A percentile compares a stretch with the other conserved stretches of the same genome.
phyloP scores from a whole-genome alignment of 129 eudicot genomes.

The Arctium minus region DNA sequence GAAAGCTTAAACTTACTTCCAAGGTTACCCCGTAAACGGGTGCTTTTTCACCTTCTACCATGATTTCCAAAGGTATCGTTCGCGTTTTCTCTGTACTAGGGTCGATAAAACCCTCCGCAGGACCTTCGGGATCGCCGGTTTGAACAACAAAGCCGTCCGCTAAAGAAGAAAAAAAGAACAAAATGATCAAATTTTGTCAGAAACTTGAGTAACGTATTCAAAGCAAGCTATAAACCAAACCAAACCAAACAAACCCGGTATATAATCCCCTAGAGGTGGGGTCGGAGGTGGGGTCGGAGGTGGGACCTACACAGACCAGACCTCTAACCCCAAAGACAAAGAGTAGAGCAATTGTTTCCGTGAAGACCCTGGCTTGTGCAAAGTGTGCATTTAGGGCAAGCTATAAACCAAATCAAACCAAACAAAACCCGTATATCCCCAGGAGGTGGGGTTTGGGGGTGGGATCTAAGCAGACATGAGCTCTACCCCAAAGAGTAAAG shows the following conservation, averaged over 20 bases:
- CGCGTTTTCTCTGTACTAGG: slow-evolving; percentile 96
- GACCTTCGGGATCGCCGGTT: slow-evolving; percentile 98
- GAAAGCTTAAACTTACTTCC: slow-evolving; percentile 57
- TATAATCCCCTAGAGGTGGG: background rate
- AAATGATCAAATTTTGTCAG: slow-evolving; percentile 2
- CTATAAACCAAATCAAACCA: too few relatives aligned
- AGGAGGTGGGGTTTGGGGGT: too few relatives aligned
- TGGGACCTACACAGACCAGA: too few relatives aligned
- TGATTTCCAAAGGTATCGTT: slow-evolving; percentile 83
- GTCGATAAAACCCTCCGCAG: slow-evolving; percentile 97
- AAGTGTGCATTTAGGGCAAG: too few relatives aligned
- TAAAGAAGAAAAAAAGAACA: slow-evolving; percentile 26
- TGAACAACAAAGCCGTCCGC: slow-evolving; percentile 99
- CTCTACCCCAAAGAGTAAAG: background rate
- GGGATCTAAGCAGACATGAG: background rate
- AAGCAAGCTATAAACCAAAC: background rate
- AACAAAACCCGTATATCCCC: too few relatives aligned
- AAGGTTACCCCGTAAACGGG: slow-evolving; percentile 86
- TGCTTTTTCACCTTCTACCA: slow-evolving; percentile 86
- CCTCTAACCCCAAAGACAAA: too few relatives aligned
- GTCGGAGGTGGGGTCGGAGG: background rate
- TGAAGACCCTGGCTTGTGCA: too few relatives aligned
- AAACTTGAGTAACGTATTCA: background rate
- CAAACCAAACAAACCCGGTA: background rate
- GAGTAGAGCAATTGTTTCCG: too few relatives aligned